Base-by-base conservation (phyloP, 2,329 filamentous ascomycete species). In the Colletotrichum neosansevieriae region DNA sequence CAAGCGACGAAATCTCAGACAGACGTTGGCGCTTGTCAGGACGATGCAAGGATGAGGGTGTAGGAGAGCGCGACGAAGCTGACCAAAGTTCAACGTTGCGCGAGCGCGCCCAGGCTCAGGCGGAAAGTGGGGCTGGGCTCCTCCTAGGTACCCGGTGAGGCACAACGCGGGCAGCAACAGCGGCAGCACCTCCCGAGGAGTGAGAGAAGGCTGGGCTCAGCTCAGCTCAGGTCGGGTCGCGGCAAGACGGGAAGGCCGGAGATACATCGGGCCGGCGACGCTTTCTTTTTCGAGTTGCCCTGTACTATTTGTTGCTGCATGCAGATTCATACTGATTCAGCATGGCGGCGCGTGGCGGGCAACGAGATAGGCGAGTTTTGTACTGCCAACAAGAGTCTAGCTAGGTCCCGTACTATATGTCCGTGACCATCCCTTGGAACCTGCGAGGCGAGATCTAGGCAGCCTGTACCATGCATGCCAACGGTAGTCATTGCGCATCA, bases 1-100 rank as follows among this genome's bases (percentile, higher is more conserved):
- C 12, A 24, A 40, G 40, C 45, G 49, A 42, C 38, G 51, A 45
- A 45, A 50, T 63, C 21, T 54, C 19, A 40, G 24, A 6, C 12
- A 45, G 38, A 44, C 29, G 34, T 38, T 51, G 63, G 36, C 42
- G 45, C 62, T 57, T 40, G 51, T 17, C 45, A 21, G 12, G 34
- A 34, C 21, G 44, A n/a, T 47, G 11, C 64, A 45, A 29, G 65
- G 65, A 68, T 68, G 65, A 65, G 60, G 60, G 54, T n/a, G 61
- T 58, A 32, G 58, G 38, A 58, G 40, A 68, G 60, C 65, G 65
- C 65, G 65, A 68, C 60, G 60, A 64, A 68, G 65, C 64, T 58
- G 60, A 57, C 60, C 60, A 65, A 42, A 68, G 53, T 58, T 65
- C 21, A 53, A 42, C 19, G 59, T 54, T 45, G 36, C 64, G 51